Base-by-base conservation (phyloP, 768 basidiomycete species). In the Goffeauzyma gilvescens region DNA sequence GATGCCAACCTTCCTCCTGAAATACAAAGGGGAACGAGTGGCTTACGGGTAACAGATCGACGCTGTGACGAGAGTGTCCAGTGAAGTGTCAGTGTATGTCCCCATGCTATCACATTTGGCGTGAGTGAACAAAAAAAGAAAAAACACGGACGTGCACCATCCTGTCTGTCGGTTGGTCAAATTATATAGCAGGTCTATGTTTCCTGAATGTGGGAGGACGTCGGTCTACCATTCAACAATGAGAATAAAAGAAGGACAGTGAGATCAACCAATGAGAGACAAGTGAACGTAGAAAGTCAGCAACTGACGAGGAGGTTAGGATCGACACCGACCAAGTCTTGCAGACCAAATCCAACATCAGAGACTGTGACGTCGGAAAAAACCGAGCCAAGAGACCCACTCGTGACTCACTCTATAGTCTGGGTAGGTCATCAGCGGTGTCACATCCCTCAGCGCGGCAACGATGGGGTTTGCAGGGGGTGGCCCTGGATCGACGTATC, bases 341-440 rank as follows among this genome's bases (percentile, higher is more conserved):
- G n/a, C n/a, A n/a, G n/a, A n/a, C n/a, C n/a, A n/a, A n/a, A n/a
- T n/a, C n/a, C n/a, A n/a, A n/a, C n/a, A n/a, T n/a, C n/a, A n/a
- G n/a, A n/a, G n/a, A n/a, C n/a, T n/a, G n/a, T n/a, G n/a, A n/a
- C n/a, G n/a, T n/a, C n/a, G n/a, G n/a, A n/a, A n/a, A n/a, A n/a
- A n/a, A n/a, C n/a, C n/a, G n/a, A n/a, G n/a, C n/a, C n/a, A n/a
- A n/a, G n/a, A n/a, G n/a, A n/a, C n/a, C n/a, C n/a, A n/a, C n/a
- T n/a, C n/a, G n/a, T n/a, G 10, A 35, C 60, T 34, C 23, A 59
- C 58, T 5, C 48, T 51, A 31, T 59, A 52, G 32, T 61, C 52
- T 1, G 62, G 58, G 17, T 58, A 53, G 10, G 55, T 55, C n/a
- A 63, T 32, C 5, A 63, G 39, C 17, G 62, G 62, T 6, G 49